These are phyloP conservation scores for Botrytis aclada DNA, from an alignment of 2,329 filamentous ascomycete species.

Conservation along the genomic window DNA sequence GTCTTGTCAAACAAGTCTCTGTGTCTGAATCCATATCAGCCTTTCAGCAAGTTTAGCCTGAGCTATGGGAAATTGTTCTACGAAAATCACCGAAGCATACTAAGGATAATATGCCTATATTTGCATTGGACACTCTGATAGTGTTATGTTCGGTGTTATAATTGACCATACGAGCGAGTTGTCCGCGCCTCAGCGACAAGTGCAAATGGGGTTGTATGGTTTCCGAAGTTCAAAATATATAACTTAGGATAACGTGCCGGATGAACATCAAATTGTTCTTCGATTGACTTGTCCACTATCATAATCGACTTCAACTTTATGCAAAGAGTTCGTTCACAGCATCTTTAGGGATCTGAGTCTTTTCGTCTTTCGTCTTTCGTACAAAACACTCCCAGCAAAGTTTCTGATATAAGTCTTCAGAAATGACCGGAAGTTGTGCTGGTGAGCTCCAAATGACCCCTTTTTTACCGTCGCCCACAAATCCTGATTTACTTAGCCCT, in stretches of 20 bases:
- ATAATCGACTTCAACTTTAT: not conserved
- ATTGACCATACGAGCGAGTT: not conserved
- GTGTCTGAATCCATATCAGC: not conserved
- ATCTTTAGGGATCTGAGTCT: not conserved
- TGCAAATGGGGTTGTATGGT: not conserved
- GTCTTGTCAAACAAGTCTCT: not conserved
- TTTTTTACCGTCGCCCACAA: not conserved
- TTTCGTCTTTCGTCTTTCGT: not conserved
- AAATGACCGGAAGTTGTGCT: not conserved
- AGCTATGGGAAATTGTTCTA: not conserved
- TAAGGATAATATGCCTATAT: not conserved
- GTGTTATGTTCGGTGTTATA: not conserved
- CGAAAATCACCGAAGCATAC: not conserved
- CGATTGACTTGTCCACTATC: no score
- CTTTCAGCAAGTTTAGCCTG: not conserved
- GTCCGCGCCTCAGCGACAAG: not conserved
- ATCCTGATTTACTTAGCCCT: not conserved
- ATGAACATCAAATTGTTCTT: not conserved
- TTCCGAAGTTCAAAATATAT: not conserved
- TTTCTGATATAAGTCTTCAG: not conserved
- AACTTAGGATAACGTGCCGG: not conserved
- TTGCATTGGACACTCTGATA: not conserved
- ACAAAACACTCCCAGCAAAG: not conserved
- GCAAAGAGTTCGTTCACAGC: not conserved
- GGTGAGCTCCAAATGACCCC: not conserved